phyloP scores from a whole-genome alignment of 768 basidiomycete species.

The Tremella mesenterica region DNA sequence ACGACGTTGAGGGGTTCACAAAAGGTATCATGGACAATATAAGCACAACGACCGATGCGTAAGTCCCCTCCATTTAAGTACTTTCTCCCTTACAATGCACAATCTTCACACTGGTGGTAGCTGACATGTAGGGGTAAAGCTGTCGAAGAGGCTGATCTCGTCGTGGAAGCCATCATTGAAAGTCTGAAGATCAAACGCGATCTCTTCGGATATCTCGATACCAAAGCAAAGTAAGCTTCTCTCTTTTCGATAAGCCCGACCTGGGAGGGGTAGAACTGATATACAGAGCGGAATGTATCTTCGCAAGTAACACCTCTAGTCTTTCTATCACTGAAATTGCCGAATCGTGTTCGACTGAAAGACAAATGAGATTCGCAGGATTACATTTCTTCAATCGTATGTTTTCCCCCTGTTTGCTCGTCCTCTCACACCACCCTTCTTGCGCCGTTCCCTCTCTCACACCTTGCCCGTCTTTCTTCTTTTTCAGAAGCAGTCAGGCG shows the following conservation, averaged over 20 bases:
- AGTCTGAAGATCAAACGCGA: conserved; percentile 47
- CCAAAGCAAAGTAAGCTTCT: conserved; percentile 36
- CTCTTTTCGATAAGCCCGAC: not conserved
- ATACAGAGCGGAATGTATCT: conserved; percentile 37
- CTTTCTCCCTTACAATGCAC: conserved; percentile 1
- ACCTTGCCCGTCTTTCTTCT: too few relatives aligned
- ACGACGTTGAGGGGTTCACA: conserved; percentile 36
- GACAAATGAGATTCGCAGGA: conserved; percentile 46
- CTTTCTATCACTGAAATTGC: conserved; percentile 46
- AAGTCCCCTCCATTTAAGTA: conserved; percentile 12
- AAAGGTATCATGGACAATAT: conserved; percentile 41
- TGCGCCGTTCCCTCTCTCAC: too few relatives aligned
- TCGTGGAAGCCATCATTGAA: conserved; percentile 50
- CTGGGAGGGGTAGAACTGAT: not conserved
- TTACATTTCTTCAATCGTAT: conserved; percentile 48
- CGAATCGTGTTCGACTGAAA: conserved; percentile 27
- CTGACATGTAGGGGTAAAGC: conserved; percentile 31
- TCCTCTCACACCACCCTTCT: not conserved
- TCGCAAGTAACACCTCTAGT: conserved; percentile 48
- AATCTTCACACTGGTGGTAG: not conserved
- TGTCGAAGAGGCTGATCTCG: conserved; percentile 44
- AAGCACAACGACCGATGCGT: conserved; percentile 45
- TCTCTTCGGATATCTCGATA: conserved; percentile 46
- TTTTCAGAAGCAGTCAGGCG: not conserved
- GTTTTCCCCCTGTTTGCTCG: conserved; percentile 21